Conservation (phyloP, 345 rosid species). For the Aegle marmelos region DNA sequence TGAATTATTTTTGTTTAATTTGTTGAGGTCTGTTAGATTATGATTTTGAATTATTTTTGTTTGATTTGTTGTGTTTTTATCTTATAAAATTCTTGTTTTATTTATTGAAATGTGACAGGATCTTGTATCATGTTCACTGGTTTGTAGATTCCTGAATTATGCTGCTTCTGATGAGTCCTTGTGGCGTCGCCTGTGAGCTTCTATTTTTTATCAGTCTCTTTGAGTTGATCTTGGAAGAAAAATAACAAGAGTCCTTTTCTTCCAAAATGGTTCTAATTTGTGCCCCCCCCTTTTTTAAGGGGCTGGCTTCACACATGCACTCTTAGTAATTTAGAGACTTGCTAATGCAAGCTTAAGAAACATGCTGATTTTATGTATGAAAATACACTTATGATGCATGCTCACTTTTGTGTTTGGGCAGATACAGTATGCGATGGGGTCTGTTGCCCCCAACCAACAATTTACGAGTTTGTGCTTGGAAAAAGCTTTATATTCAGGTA, state of each 20-base stretch:
- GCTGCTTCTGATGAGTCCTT: conserved; percentile 90
- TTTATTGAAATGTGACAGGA: conserved; percentile 44
- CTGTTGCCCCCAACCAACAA: conserved; percentile 50
- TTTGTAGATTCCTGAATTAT: conserved; percentile 64
- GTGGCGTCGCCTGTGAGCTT: conserved; percentile 92
- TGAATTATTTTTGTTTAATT: neutral
- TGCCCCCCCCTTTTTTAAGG: too few species aligned
- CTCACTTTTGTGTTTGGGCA: conserved; percentile 21
- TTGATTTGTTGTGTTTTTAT: neutral
- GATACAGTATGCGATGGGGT: conserved; percentile 92
- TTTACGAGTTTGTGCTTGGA: conserved; percentile 79
- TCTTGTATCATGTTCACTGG: conserved; percentile 80
- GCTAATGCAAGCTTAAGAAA: neutral
- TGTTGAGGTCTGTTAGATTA: conserved; percentile 36
- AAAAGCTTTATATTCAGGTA: conserved; percentile 91
- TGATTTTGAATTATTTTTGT: neutral
- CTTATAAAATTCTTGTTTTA: neutral
- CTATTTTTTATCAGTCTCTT: neutral
- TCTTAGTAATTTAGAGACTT: neutral
- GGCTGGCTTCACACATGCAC: neutral
- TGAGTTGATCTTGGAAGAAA: neutral
- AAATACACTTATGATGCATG: neutral
- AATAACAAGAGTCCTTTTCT: neutral
- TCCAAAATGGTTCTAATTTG: neutral
- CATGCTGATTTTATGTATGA: neutral